Evolutionary conservation across 768 basidiomycete genomes (phyloP), one percentile per base, ranked within the genome.

Genomic region (Candolleomyces eurysporus): DNA sequence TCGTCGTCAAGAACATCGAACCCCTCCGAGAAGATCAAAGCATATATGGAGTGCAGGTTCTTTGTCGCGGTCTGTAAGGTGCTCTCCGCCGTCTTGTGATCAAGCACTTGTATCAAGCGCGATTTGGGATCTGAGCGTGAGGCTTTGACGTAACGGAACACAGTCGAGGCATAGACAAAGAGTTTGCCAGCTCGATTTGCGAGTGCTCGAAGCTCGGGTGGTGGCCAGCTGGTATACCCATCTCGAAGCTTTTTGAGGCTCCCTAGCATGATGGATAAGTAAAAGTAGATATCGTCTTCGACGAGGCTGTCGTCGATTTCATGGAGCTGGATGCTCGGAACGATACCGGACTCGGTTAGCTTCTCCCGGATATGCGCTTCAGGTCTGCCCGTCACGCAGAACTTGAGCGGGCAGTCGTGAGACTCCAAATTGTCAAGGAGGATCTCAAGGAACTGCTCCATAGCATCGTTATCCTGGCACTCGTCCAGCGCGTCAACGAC

Each of bases 401-500:
- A 71, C 36, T 69, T 69, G 17, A 62, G 46, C 0, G 73, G 73
- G 26, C 73, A 66, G 13, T 64, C 32, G 6, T 21, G 30, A 19
- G 19, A 14, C 21, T 7, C 61, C 60, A 14, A 64, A 61, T 17
- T 64, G 61, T 9, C 26, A 14, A 67, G 59, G 3, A 73, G 52
- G 30, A 64, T 53, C 13, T 32, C 31, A 9, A 78, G 65, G 45
- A 77, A 63, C 1, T 56, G 49, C 16, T 61, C 56, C 19, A 70
- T 69, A 8, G 48, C 26, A 26, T 50, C 10, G 14, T 31, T 36
- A 22, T 61, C 60, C 31, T 66, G 67, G 55, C 65, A 67, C 59
- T 68, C 72, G 48, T 71, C 70, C 7, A 72, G 50, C 0, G 70
- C 72, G 61, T 73, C 71, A 19, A 72, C 62, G 21, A 71, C 64